These are phyloP conservation scores for Setaria italica DNA, from an alignment of 202 grass and related monocot genomes.

Conservation along the genomic window DNA sequence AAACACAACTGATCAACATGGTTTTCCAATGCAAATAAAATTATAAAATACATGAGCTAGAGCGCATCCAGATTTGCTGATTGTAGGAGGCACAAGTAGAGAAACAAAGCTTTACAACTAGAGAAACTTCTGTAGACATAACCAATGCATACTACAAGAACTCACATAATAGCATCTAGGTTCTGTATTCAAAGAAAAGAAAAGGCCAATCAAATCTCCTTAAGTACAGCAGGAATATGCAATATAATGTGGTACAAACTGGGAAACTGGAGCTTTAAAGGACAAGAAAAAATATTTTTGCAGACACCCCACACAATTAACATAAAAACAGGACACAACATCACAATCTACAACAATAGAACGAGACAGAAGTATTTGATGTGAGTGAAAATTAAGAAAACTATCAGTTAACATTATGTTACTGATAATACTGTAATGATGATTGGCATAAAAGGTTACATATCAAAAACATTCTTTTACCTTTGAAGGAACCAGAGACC, in stretches of 20 bases:
- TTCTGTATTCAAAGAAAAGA: background rate
- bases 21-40: background rate
- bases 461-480: constrained; percentile 46
- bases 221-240: background rate
- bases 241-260: background rate
- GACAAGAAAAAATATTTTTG: background rate
- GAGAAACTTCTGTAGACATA: background rate
- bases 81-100: constrained; percentile 1
- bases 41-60: background rate
- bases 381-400: constrained; percentile 6
- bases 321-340: background rate
- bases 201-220: background rate
- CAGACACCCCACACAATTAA: background rate
- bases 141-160: background rate
- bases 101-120: background rate
- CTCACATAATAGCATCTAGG: background rate
- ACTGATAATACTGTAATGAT: background rate
- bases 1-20: constrained; percentile 8
- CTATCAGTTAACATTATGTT: too few relatives aligned
- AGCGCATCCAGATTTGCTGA: constrained; percentile 21
- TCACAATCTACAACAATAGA: background rate
- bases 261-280: background rate
- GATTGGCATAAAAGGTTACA: constrained; percentile 8
- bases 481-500: constrained; percentile 81
- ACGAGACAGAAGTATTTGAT: background rate